Evolutionary conservation across 257 asterid genomes (phyloP), one percentile per base, ranked within the genome.

Genomic region (Sherardia arvensis): DNA sequence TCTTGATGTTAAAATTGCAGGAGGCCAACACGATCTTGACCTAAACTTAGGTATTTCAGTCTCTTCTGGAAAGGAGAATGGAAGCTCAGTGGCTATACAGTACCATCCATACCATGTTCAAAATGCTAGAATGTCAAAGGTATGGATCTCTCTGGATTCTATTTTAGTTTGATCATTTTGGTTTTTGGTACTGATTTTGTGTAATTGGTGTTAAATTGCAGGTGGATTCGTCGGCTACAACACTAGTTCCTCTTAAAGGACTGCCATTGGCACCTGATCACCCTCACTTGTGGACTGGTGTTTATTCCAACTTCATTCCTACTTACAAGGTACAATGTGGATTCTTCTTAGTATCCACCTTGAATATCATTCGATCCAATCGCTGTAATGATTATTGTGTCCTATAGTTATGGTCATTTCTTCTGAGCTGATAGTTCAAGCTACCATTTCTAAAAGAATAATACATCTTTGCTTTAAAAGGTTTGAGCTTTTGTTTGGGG

Each of bases 1-100:
- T 32, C 29, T 62, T 53, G 26, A 70, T 49, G 67, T 1, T n/a
- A 30, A 30, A 11, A 30, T 29, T 59, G 69, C 85, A 83, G 89
- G 73, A 60, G 49, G 69, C 71, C 69, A 64, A 26, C 73, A 81
- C 33, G 81, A 78, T 74, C 91, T 85, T 30, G 90, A 88, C 76
- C 68, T 88, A 67, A 88, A 82, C 76, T 78, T 88, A 77, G 92
- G 92, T 66, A 85, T 88, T 27, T 77, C 90, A 7, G 78, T 69
- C 66, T 66, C 86, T 53, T 77, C 79, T 59, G 69, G 67, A 0
- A 79, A 82, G 69, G 82, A 78, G 64, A 72, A 59, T 57, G 85
- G 69, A 61, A 76, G 78, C 68, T 61, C 55, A n/a, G 71, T 74
- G 60, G 32, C 22, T 17, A 64, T 75, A 57, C 78, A 70, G 17